Evolutionary conservation across 768 basidiomycete species (phyloP).

Genomic region (Boletellus emodensis): DNA sequence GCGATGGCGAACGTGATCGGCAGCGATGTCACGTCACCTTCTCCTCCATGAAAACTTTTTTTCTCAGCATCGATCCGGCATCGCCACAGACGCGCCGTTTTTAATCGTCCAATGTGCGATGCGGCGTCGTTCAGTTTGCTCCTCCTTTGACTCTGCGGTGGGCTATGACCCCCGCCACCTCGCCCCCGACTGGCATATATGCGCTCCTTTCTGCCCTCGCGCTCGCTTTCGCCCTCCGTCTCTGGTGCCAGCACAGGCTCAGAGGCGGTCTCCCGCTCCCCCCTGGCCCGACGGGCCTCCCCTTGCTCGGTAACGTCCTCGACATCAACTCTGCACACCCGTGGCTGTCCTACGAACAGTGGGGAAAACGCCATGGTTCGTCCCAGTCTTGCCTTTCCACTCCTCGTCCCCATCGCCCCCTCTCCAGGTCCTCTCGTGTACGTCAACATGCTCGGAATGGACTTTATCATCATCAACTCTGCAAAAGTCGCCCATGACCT

Average conservation of each 20-base stretch:
- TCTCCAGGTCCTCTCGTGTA: conserved; percentile 25
- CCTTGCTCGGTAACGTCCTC: conserved; percentile 24
- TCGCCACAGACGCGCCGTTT: no score
- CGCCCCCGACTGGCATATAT: no score
- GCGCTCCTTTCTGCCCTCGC: conserved; percentile 4
- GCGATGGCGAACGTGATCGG: no score
- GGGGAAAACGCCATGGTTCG: conserved; percentile 33
- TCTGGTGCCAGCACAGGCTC: conserved; percentile 14
- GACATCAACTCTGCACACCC: conserved; percentile 20
- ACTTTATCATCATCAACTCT: conserved; percentile 27
- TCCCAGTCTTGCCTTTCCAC: not conserved
- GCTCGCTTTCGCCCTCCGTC: conserved; percentile 1
- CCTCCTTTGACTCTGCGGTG: no score
- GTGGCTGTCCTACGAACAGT: conserved; percentile 33
- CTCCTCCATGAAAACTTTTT: no score
- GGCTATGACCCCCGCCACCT: not conserved
- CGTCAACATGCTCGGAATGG: conserved; percentile 22
- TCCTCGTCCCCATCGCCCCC: not conserved
- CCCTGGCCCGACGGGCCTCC: conserved; percentile 50
- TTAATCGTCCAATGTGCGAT: no score
- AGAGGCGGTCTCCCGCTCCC: conserved; percentile 34
- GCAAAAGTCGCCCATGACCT: conserved; percentile 20
- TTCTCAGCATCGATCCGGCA: no score
- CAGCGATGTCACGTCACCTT: no score
- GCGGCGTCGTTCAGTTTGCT: no score